Percentiles rank a stretch among this genome's conserved stretches.
Evolutionary conservation across 495 filamentous ascomycete genomes (phyloP).

Genomic region (Talaromyces trachyspermus): DNA sequence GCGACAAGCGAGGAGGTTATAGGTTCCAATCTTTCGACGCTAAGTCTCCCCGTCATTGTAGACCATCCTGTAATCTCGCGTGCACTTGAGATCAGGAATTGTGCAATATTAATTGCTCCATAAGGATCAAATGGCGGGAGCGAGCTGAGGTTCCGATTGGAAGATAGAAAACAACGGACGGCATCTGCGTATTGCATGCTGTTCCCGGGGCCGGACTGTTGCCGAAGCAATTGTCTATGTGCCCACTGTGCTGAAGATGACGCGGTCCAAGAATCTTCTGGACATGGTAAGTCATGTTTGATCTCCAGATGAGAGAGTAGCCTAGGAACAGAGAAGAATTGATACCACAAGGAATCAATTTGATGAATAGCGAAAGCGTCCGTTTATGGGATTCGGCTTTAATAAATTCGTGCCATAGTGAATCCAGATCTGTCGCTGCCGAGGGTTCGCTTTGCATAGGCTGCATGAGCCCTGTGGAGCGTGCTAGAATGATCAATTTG

Average conservation of each 20-base stretch:
- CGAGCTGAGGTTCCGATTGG: slow-evolving; percentile 13
- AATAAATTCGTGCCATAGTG: slow-evolving; percentile 26
- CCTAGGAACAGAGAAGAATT: slow-evolving; percentile 28
- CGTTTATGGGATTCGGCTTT: slow-evolving; percentile 29
- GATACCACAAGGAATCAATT: slow-evolving; percentile 32
- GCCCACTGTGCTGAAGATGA: slow-evolving; percentile 26
- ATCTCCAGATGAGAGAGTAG: slow-evolving; percentile 30
- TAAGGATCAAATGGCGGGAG: slow-evolving; percentile 27
- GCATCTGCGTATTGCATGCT: slow-evolving; percentile 26
- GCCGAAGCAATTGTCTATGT: slow-evolving; percentile 19
- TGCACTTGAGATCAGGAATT: slow-evolving; percentile 31
- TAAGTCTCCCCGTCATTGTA: slow-evolving; percentile 29
- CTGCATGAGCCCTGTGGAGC: slow-evolving; percentile 20
- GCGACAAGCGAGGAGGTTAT: slow-evolving; percentile 24
- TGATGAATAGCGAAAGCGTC: slow-evolving; percentile 31
- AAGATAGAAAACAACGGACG: slow-evolving; percentile 24
- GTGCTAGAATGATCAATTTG: slow-evolving; percentile 25
- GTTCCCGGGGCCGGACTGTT: slow-evolving; percentile 10
- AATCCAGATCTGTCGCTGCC: slow-evolving; percentile 16
- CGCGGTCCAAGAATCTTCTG: slow-evolving; percentile 22
- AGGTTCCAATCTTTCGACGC: slow-evolving; percentile 26
- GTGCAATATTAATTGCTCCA: slow-evolving; percentile 30
- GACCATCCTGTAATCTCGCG: slow-evolving; percentile 34
- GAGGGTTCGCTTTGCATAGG: slow-evolving; percentile 12
- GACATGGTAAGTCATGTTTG: slow-evolving; percentile 31